A percentile compares a stretch with the other conserved stretches of the same genome.
phyloP scores from a whole-genome alignment of 345 rosid species.

The Arabidopsis arenosa region DNA sequence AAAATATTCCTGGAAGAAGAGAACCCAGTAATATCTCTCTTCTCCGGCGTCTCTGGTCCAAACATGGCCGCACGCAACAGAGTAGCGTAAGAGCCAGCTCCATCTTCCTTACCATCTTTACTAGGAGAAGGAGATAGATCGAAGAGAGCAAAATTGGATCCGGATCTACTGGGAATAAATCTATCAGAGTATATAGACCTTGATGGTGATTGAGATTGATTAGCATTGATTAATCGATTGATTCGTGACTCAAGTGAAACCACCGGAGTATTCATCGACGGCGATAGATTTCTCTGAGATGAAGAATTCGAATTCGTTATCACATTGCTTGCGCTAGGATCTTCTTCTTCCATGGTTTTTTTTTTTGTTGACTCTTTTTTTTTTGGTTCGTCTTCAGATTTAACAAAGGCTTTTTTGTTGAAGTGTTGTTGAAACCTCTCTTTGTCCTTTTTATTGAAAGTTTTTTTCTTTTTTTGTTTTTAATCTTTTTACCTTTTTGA shows the following conservation, averaged over 20 bases:
- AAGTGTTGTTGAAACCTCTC: constrained; percentile 12
- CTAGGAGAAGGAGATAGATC: constrained; percentile 58
- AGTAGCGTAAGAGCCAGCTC: constrained; percentile 69
- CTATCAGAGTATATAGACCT: constrained; percentile 83
- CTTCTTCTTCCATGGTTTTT: constrained; percentile 47
- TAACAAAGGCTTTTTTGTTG: constrained; percentile 15
- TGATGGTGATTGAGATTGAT: constrained; percentile 68
- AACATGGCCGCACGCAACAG: constrained; percentile 79
- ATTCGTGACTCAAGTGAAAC: constrained; percentile 57
- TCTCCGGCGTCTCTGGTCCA: constrained; percentile 84
- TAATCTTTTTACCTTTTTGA: constrained; percentile 12
- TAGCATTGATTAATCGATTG: constrained; percentile 74
- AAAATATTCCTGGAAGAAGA: constrained; percentile 70
- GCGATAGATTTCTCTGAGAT: constrained; percentile 53
- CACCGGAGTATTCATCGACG: constrained; percentile 51
- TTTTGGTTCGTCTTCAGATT: constrained; percentile 19
- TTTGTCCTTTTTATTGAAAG: constrained; percentile 29
- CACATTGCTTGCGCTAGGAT: constrained; percentile 45
- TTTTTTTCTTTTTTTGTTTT: not conserved
- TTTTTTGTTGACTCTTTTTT: not conserved
- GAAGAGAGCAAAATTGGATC: constrained; percentile 85
- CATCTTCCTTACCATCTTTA: constrained; percentile 70
- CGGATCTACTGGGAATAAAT: constrained; percentile 94
- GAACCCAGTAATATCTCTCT: constrained; percentile 51
- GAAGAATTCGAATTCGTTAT: constrained; percentile 38